Percentiles rank a stretch among this genome's conserved stretches.
Evolutionary conservation across 192 early-diverging fungal genomes (phyloP).

Genomic region (Phlyctochytrium bullatum): DNA sequence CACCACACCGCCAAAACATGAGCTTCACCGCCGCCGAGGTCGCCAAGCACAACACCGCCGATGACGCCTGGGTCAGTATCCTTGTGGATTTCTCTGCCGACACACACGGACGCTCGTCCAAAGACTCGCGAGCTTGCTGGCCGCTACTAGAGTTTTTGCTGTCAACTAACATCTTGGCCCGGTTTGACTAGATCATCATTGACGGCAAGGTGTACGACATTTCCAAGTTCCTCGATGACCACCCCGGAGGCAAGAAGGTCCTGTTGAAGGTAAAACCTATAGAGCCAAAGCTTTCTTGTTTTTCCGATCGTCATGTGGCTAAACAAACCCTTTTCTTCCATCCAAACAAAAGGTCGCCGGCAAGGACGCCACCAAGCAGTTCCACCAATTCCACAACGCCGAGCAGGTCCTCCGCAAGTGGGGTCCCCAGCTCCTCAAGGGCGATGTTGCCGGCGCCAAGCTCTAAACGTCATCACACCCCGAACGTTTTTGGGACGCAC

Average conservation of each 20-base stretch:
- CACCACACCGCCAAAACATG: conserved; percentile 11
- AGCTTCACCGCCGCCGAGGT: conserved; percentile 55
- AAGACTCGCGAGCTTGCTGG: too few species aligned
- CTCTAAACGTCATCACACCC: conserved; percentile 20
- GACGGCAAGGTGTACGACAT: conserved; percentile 87
- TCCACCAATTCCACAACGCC: conserved; percentile 42
- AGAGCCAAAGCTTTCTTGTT: too few species aligned
- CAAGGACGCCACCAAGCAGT: conserved; percentile 72
- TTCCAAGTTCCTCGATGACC: conserved; percentile 64
- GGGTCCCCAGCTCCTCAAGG: conserved; percentile 24
- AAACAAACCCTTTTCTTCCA: background rate
- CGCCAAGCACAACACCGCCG: conserved; percentile 63
- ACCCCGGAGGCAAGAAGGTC: conserved; percentile 89
- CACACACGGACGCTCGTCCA: too few species aligned
- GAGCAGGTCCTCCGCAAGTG: conserved; percentile 24
- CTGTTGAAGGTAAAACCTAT: conserved; percentile 47
- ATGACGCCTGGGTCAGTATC: conserved; percentile 71
- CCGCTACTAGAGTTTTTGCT: too few species aligned
- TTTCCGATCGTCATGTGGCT: background rate
- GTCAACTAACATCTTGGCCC: too few species aligned
- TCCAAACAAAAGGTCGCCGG: conserved; percentile 48
- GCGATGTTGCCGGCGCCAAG: conserved; percentile 20
- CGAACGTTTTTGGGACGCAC: too few species aligned
- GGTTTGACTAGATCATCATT: conserved; percentile 81
- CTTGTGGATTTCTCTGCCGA: too few species aligned